These are phyloP conservation scores for Tolypocladium ophioglossoides DNA, from an alignment of 2,329 filamentous ascomycete species.

Conservation along the genomic window DNA sequence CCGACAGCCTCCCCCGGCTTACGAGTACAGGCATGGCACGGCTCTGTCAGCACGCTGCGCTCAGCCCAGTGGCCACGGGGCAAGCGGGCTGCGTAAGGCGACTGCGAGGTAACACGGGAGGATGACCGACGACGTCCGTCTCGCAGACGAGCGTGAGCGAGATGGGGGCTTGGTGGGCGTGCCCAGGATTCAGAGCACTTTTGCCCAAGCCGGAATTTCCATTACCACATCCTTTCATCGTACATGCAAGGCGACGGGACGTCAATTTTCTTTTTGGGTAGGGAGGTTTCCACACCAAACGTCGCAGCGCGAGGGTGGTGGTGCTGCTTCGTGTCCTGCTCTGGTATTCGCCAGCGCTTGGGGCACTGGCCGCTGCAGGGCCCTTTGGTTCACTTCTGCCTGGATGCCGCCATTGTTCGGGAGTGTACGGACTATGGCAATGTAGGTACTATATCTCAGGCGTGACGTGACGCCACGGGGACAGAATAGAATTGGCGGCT, in stretches of 20 bases:
- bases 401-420: no score
- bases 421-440: no score
- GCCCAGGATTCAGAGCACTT: not conserved
- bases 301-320: not conserved
- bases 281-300: not conserved
- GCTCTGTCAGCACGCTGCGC: not conserved
- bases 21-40: not conserved
- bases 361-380: no score
- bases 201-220: conserved; percentile 3
- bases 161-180: not conserved
- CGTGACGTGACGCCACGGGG: no score
- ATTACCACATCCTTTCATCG: conserved; percentile 7
- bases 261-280: not conserved
- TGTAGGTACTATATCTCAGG: no score
- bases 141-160: not conserved
- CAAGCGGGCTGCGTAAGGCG: not conserved
- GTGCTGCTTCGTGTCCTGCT: not conserved
- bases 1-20: not conserved
- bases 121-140: no score
- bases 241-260: not conserved
- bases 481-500: no score
- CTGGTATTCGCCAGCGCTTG: no score
- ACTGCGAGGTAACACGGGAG: not conserved
- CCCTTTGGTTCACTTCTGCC: no score
- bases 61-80: not conserved